Percentiles rank a stretch among this genome's conserved stretches.
These are phyloP conservation scores for Myriosclerotinia duriaeana DNA, from an alignment of 2,329 filamentous ascomycete species.

Conservation along the genomic window DNA sequence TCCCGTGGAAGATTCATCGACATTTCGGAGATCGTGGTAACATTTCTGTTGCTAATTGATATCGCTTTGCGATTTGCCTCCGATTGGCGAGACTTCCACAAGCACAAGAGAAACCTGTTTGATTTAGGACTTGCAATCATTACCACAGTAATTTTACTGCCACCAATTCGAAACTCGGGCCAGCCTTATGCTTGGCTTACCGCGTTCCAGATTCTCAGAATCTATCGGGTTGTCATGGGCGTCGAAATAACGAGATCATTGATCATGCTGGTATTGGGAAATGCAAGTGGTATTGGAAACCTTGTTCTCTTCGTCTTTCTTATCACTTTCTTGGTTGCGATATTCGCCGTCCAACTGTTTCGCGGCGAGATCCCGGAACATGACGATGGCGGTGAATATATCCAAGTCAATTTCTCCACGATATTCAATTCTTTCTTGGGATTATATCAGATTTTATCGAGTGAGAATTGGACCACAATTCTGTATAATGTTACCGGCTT, in stretches of 20 bases:
- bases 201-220: slow-evolving; percentile 87
- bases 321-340: slow-evolving; percentile 88
- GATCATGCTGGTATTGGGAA: slow-evolving; percentile 84
- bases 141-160: slow-evolving; percentile 82
- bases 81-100: slow-evolving; percentile 80
- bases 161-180: slow-evolving; percentile 70
- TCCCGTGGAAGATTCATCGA: slow-evolving; percentile 64
- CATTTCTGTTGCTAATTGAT: slow-evolving; percentile 74
- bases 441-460: slow-evolving; percentile 96
- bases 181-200: slow-evolving; percentile 83
- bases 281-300: slow-evolving; percentile 88
- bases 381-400: slow-evolving; percentile 61
- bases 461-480: slow-evolving; percentile 91
- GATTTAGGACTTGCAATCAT: slow-evolving; percentile 78
- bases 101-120: slow-evolving; percentile 70
- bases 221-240: slow-evolving; percentile 87
- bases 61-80: slow-evolving; percentile 75
- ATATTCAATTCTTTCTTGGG: slow-evolving; percentile 96
- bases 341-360: slow-evolving; percentile 91
- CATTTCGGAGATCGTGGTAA: slow-evolving; percentile 71
- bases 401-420: slow-evolving; percentile 76
- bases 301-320: slow-evolving; percentile 95
- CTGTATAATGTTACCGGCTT: slow-evolving; percentile 78
- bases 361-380: slow-evolving; percentile 73
- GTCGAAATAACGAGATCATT: slow-evolving; percentile 84